phyloP scores from a whole-genome alignment of 805 yeast genomes.

The Myxozyma monticola region DNA sequence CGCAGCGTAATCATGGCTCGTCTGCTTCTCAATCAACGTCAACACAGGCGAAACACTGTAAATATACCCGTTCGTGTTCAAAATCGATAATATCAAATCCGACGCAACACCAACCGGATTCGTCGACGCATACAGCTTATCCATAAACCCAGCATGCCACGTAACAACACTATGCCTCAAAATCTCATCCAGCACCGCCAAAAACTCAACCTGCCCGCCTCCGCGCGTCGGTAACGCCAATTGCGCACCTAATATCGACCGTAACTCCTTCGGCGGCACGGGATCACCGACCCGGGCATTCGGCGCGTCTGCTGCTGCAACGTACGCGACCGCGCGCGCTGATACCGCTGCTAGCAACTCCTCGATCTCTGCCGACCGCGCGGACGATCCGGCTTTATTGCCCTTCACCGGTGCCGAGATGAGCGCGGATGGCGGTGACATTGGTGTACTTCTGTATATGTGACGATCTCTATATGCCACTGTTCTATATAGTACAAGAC shows the following conservation, averaged over 20 bases:
- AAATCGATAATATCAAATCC: slow-evolving; percentile 63
- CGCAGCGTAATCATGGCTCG: slow-evolving; percentile 65
- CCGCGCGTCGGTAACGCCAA: slow-evolving; percentile 20
- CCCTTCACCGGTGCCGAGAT: too few relatives aligned
- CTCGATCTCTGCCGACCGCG: too few relatives aligned
- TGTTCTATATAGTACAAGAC: too few relatives aligned
- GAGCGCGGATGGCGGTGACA: too few relatives aligned
- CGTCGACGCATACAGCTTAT: slow-evolving; percentile 80
- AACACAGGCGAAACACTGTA: slow-evolving; percentile 74
- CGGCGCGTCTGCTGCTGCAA: slow-evolving; percentile 47
- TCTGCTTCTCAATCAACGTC: slow-evolving; percentile 69
- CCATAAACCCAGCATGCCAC: slow-evolving; percentile 85
- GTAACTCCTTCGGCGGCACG: slow-evolving; percentile 24
- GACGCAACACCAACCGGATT: slow-evolving; percentile 80
- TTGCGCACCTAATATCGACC: slow-evolving; percentile 6
- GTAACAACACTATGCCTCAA: slow-evolving; percentile 72
- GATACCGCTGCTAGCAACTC: slow-evolving; percentile 49
- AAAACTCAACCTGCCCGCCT: slow-evolving; percentile 43
- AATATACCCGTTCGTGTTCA: slow-evolving; percentile 84
- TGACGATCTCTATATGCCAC: too few relatives aligned
- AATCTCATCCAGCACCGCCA: slow-evolving; percentile 54
- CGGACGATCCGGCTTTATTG: too few relatives aligned
- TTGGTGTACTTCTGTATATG: too few relatives aligned
- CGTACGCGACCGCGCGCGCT: slow-evolving; percentile 53
- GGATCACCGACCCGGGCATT: slow-evolving; percentile 48